Base-by-base conservation (phyloP, 331 rosid species). In the Quercus tomentella region DNA sequence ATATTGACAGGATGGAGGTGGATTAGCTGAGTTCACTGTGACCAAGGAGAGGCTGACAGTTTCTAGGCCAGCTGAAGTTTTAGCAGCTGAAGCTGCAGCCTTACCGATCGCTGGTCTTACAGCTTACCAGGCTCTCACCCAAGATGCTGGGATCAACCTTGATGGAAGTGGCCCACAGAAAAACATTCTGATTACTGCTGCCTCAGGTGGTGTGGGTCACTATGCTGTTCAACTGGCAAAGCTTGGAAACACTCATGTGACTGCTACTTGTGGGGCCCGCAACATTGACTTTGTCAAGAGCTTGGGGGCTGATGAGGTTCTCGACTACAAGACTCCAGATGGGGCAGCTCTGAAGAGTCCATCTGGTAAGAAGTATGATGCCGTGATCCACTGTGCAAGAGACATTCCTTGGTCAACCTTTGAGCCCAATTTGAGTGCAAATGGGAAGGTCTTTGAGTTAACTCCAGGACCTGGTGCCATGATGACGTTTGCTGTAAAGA, bases 1-100 rank as follows among this genome's bases (percentile, higher is more conserved):
- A 18, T 60, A 26, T 33, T 81, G 81, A 30, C 79, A 90, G 92
- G 72, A 54, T 75, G 97, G 93, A 69, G 97, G 98, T 70, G 98
- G 92, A 58, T 80, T 94, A 8, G 97, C 98, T 10, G 94, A 91
- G 76, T 87, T 57, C 73, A 83, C 83, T 4, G 90, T 80, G 26
- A 88, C 92, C 1, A 76, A 82, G 17, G 91, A 84, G 77, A 88
- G 84, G 83, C 23, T 87, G 80, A 87, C 90, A 17, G 92, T 61
- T n/a, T 25, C 56, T 6, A 87, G 91, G 80, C 93, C 97, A 43
- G 54, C 86, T 6, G 84, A 91, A 77, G 91, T 92, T 41, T 88
- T 92, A 33, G 92, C 95, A 20, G 86, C 90, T 55, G 94, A 79
- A 16, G 89, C 76, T 4, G 87, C 85, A 37, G 86, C 65, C 67